A percentile compares a stretch with the other conserved stretches of the same genome.
These are phyloP conservation scores for Cercis canadensis DNA, from an alignment of 306 rosid genomes.

Conservation along the genomic window DNA sequence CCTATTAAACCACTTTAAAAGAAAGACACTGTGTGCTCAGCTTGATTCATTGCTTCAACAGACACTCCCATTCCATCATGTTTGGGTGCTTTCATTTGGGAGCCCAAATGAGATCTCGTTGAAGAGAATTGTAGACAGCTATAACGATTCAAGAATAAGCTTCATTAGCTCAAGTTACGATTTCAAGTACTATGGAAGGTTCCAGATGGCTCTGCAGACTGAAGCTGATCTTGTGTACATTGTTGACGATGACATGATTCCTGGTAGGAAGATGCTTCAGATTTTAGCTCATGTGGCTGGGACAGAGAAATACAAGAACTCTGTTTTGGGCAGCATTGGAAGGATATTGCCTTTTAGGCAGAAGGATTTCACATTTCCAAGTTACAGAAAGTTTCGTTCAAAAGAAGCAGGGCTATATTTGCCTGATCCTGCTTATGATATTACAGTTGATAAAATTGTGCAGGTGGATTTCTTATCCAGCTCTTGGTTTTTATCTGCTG, in stretches of 20 bases:
- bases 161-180: slow-evolving; percentile 89
- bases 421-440: slow-evolving; percentile 98
- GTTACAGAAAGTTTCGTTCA: slow-evolving; percentile 88
- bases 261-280: slow-evolving; percentile 90
- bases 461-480: slow-evolving; percentile 98
- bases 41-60: slow-evolving; percentile 81
- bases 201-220: slow-evolving; percentile 91
- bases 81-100: slow-evolving; percentile 96
- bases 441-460: slow-evolving; percentile 80
- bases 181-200: slow-evolving; percentile 97
- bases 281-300: slow-evolving; percentile 89
- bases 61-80: slow-evolving; percentile 86
- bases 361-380: slow-evolving; percentile 90
- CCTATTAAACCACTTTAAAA: slow-evolving; percentile 87
- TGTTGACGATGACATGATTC: slow-evolving; percentile 95
- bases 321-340: slow-evolving; percentile 92
- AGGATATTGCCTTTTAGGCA: slow-evolving; percentile 93
- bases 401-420: slow-evolving; percentile 93
- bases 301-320: slow-evolving; percentile 75
- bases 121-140: slow-evolving; percentile 83
- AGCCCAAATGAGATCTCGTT: slow-evolving; percentile 87
- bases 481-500: slow-evolving; percentile 92
- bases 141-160: slow-evolving; percentile 79
- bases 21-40: slow-evolving; percentile 92
- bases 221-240: slow-evolving; percentile 85